Evolutionary conservation across 495 filamentous ascomycete genomes (phyloP), one percentile per base, ranked within the genome.

Genomic region (Hyaloscypha bicolor): DNA sequence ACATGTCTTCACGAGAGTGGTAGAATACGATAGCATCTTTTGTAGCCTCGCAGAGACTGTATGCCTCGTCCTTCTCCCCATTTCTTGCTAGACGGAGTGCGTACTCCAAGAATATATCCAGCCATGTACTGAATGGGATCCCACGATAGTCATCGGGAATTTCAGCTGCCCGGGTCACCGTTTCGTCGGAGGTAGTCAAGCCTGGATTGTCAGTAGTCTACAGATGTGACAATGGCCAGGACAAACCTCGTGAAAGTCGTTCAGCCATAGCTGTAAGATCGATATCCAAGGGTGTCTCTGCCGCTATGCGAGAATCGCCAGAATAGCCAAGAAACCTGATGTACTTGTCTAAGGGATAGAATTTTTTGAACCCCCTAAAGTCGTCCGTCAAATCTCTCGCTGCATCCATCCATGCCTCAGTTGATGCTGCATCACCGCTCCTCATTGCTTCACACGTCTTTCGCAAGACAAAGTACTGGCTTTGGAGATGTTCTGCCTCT

Each of bases 21-120:
- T 86, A 89, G 82, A 93, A 99, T 57, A 97, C 85, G 67, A 88
- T 90, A 14, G 92, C 87, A 74, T 92, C 85, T 32, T 88, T 83
- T 22, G 90, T 91, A 16, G 88, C 85, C 51, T 90, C 85, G 66
- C 96, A 88, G 6, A 89, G 83, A 31, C 90, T 87, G 72, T 97
- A 98, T 39, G 92, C 87, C 60, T 90, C 88, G 30, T 86, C 81
- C 66, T 76, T 77, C 53, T 78, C 79, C 6, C 81, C 81, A 9
- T 77, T 70, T 53, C 86, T 84, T 22, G 93, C 90, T 3, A 92
- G 84, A 19, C 85, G 78, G 42, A 97, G 81, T 12, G 92, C 90
- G 74, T 95, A 96, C 71, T 93, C 87, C 55, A 93, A 84, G 74
- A 98, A 96, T n/a, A 96, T 84, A 64, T 96, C 90, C 4, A 97